Conservation (phyloP, 805 yeast genomes). For the Nakazawaea anatomiae region DNA sequence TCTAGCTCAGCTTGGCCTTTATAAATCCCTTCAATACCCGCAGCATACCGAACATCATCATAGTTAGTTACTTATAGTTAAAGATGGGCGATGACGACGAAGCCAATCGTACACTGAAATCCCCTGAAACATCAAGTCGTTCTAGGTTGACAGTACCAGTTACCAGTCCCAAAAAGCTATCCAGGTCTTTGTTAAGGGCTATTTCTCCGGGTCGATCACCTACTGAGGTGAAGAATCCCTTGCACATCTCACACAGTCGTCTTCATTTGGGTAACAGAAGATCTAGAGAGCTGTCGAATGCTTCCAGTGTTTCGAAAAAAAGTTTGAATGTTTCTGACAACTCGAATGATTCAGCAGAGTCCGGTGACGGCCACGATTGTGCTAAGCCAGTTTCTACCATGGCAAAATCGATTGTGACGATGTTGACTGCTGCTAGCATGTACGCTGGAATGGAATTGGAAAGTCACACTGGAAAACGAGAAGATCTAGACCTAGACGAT, state of each 20-base stretch:
- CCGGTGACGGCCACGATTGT: slow-evolving; percentile 1
- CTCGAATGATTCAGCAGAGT: neutral
- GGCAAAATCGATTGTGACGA: slow-evolving; percentile 47
- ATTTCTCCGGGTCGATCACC: neutral
- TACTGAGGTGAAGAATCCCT: neutral
- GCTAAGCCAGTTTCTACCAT: slow-evolving; percentile 27
- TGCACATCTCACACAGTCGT: neutral
- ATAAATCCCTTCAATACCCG: too few relatives aligned
- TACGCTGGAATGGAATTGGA: slow-evolving; percentile 32
- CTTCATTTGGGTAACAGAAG: neutral
- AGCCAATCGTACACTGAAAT: neutral
- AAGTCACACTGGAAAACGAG: slow-evolving; percentile 16
- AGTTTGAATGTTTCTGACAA: too few relatives aligned
- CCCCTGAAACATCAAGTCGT: neutral
- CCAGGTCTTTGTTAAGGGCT: neutral
- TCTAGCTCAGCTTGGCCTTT: too few relatives aligned
- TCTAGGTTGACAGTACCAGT: neutral
- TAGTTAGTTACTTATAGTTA: neutral
- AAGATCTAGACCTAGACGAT: slow-evolving; percentile 24
- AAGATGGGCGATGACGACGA: neutral
- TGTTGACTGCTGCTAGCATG: slow-evolving; percentile 52
- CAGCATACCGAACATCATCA: too few relatives aligned
- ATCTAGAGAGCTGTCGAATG: neutral
- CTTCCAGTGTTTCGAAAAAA: neutral
- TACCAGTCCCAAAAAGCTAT: neutral